These are phyloP conservation scores for Sanguinoderma infundibulare DNA, from an alignment of 1,284 basidiomycete genomes.

Conservation along the genomic window DNA sequence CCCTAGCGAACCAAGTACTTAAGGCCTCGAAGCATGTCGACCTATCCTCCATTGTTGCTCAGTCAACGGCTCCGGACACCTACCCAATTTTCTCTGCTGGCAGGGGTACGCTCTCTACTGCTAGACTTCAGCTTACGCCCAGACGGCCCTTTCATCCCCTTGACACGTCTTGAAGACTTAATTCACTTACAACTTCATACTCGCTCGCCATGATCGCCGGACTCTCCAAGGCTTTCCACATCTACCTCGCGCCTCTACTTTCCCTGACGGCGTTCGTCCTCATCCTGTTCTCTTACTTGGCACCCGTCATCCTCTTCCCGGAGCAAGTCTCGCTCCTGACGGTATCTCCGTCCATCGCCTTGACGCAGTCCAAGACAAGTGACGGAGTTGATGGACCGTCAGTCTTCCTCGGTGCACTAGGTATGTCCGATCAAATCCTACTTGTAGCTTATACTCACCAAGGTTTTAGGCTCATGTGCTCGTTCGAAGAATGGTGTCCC, in stretches of 20 bases:
- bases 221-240: slow-evolving; percentile 69
- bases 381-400: slow-evolving; percentile 69
- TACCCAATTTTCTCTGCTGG: slow-evolving; percentile 26
- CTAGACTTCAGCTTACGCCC: slow-evolving; percentile 5
- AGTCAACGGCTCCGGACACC: slow-evolving; percentile 10
- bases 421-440: slow-evolving; percentile 40
- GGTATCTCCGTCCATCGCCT: slow-evolving; percentile 59
- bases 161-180: background rate
- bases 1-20: slow-evolving; percentile 21
- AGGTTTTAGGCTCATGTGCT: slow-evolving; percentile 66
- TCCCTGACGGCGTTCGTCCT: slow-evolving; percentile 69
- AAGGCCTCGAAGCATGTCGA: slow-evolving; percentile 4
- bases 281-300: slow-evolving; percentile 65
- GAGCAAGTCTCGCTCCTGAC: slow-evolving; percentile 66
- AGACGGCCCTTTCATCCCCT: background rate
- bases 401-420: slow-evolving; percentile 67
- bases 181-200: background rate
- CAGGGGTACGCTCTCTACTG: slow-evolving; percentile 26
- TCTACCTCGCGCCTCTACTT: slow-evolving; percentile 72
- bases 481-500: slow-evolving; percentile 50
- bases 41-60: slow-evolving; percentile 17
- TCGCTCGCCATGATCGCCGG: slow-evolving; percentile 63
- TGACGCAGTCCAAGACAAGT: slow-evolving; percentile 46
- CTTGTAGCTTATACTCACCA: background rate
- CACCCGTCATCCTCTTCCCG: slow-evolving; percentile 64